Base-by-base conservation (phyloP, 805 yeast species). In the Myxozyma lipomycoides region DNA sequence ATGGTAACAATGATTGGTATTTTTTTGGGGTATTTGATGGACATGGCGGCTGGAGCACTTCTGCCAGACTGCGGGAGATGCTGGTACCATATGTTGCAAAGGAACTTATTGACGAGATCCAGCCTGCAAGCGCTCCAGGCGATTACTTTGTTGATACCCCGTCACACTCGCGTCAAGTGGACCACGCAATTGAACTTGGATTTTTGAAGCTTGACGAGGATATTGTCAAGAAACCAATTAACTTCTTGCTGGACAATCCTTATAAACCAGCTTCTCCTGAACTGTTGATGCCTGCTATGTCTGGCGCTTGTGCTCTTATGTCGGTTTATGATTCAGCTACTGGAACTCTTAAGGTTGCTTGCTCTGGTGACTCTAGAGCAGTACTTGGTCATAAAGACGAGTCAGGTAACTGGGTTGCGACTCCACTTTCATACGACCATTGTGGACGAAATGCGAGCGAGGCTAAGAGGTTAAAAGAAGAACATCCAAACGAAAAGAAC, bases 21-120 rank as follows among this genome's bases (percentile, higher is more conserved):
- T 88, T 93, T 64, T 93, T 95, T 79, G 96, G 98, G 3, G 80
- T 93, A 0, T 91, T 84, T 65, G 98, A 93, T 68, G 98, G 98
- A 10, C 98, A 93, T 68, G 89, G 95, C 2, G 98, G 98, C 21
- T 89, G 95, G 82, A 86, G 86, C 58, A 93, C 98, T 1, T 81
- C 91, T 49, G 78, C 86, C n/a, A 86, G 83, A 65, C 75, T 93
- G 54, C 76, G 95, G 54, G 93, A 88, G 58, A 81, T 81, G 58
- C 73, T 93, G 58, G 81, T 93, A 25, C 79, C 80, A 49, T 78
- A 77, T 59, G 93, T 93, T n/a, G 78, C 89, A 7, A 73, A 75
- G 26, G 95, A 89, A 61, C 73, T 91, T 48, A 84, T 86, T 40
- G 76, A 79, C 7, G 78, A 58, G 24, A 64, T 66, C 59, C 77